Conservation (phyloP, 805 yeast genomes). For the Grigorovia transvaalensis region DNA sequence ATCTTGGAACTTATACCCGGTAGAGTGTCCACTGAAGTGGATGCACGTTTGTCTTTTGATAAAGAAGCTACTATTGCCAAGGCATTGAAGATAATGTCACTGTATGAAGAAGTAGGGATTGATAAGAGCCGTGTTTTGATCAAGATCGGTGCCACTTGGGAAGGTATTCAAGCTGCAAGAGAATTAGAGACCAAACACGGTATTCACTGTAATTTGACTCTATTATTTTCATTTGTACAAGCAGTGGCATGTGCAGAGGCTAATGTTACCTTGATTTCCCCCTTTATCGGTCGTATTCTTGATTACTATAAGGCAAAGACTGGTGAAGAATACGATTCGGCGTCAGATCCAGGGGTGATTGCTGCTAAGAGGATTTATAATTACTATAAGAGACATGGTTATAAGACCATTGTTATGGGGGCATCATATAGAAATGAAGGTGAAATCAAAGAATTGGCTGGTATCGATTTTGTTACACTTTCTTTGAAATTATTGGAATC, state of each 20-base stretch:
- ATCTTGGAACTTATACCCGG: constrained; percentile 95
- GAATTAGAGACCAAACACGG: constrained; percentile 86
- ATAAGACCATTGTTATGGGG: constrained; percentile 99
- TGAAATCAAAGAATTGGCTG: constrained; percentile 94
- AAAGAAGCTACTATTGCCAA: constrained; percentile 87
- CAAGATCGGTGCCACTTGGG: constrained; percentile 97
- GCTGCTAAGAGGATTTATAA: constrained; percentile 85
- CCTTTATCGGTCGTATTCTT: constrained; percentile 97
- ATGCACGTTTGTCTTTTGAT: constrained; percentile 94
- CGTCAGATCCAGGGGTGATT: constrained; percentile 86
- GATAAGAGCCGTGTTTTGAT: constrained; percentile 83
- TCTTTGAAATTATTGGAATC: constrained; percentile 88
- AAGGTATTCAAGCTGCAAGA: constrained; percentile 98
- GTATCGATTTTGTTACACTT: constrained; percentile 92
- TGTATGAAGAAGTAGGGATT: constrained; percentile 80
- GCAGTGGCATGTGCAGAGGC: constrained; percentile 99
- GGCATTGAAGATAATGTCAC: constrained; percentile 81
- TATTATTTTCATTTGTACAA: constrained; percentile 89
- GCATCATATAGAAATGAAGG: constrained; percentile 98
- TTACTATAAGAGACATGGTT: constrained; percentile 95
- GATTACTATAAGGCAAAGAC: constrained; percentile 96
- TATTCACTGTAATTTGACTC: constrained; percentile 89
- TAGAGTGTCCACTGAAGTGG: constrained; percentile 98
- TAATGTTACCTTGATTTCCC: constrained; percentile 87
- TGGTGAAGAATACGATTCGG: constrained; percentile 74